These are phyloP conservation scores for Helianthus tuberosus DNA, from an alignment of 129 eudicot genomes.

Conservation along the genomic window DNA sequence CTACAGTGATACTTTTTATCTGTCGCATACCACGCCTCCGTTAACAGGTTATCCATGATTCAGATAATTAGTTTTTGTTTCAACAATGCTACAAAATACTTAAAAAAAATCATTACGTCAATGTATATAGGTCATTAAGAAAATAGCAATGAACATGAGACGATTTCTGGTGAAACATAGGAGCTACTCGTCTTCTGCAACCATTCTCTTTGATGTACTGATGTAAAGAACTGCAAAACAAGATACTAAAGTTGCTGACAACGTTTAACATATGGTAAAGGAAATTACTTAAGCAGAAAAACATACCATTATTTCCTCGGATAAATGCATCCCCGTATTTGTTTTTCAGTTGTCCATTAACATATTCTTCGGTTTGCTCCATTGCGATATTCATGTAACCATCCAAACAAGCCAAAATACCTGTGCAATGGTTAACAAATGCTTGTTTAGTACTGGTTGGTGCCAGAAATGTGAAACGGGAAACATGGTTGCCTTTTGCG, in stretches of 20 bases:
- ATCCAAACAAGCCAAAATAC: slow-evolving; percentile 90
- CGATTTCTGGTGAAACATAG: background rate
- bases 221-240: slow-evolving; percentile 87
- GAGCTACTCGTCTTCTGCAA: slow-evolving; percentile 72
- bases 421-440: slow-evolving; percentile 38
- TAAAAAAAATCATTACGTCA: no score
- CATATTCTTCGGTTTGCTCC: slow-evolving; percentile 99
- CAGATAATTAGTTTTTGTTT: no score
- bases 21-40: no score
- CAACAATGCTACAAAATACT: no score
- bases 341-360: slow-evolving; percentile 93
- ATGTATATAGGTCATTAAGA: no score
- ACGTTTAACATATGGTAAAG: background rate
- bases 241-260: no score
- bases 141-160: slow-evolving; percentile 1
- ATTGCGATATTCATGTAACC: slow-evolving; percentile 99
- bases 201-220: slow-evolving; percentile 93
- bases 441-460: background rate
- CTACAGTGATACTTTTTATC: no score
- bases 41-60: no score
- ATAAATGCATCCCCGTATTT: slow-evolving; percentile 97
- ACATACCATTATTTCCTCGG: slow-evolving; percentile 89
- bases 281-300: background rate
- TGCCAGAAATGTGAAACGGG: background rate
- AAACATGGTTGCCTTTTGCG: background rate